phyloP scores from a whole-genome alignment of 2,329 filamentous ascomycete species.

The Ceratocystis huliohia region DNA sequence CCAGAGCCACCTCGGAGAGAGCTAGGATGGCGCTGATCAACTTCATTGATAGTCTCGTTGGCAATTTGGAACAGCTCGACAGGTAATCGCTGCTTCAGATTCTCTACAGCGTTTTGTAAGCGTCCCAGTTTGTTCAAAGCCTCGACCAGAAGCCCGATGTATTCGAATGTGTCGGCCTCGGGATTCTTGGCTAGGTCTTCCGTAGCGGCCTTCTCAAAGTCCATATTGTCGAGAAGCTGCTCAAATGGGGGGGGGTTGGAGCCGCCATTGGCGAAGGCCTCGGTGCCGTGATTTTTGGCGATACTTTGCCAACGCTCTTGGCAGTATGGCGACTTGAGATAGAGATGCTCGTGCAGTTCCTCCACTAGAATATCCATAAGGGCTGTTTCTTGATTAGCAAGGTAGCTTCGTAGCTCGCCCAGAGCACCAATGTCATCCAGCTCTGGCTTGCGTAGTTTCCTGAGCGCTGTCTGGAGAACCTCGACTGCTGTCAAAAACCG shows the following conservation, averaged over 20 bases:
- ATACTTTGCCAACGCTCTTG: conserved; percentile 89
- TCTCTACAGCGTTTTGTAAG: conserved; percentile 74
- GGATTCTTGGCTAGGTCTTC: conserved; percentile 91
- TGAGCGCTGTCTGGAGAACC: conserved; percentile 73
- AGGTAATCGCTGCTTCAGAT: conserved; percentile 80
- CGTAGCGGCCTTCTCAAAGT: conserved; percentile 48
- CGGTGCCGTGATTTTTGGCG: conserved; percentile 50
- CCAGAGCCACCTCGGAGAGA: conserved; percentile 48
- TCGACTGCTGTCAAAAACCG: conserved; percentile 87
- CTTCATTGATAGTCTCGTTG: conserved; percentile 86
- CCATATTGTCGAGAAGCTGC: conserved; percentile 46
- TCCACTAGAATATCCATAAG: conserved; percentile 94
- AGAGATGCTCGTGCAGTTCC: conserved; percentile 91
- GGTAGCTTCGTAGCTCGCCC: conserved; percentile 71
- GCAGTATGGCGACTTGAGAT: conserved; percentile 94
- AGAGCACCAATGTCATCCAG: conserved; percentile 85
- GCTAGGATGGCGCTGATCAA: conserved; percentile 84
- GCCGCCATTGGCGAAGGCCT: conserved; percentile 35
- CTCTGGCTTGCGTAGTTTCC: conserved; percentile 72
- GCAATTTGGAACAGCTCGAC: conserved; percentile 90
- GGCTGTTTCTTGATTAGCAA: conserved; percentile 83
- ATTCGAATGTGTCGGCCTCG: conserved; percentile 89
- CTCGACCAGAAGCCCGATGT: conserved; percentile 77
- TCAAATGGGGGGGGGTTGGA: conserved; percentile 43
- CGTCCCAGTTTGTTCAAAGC: conserved; percentile 79